Evolutionary conservation across 1,139 yeast species (phyloP).

Genomic region (Hyphopichia fennica): DNA sequence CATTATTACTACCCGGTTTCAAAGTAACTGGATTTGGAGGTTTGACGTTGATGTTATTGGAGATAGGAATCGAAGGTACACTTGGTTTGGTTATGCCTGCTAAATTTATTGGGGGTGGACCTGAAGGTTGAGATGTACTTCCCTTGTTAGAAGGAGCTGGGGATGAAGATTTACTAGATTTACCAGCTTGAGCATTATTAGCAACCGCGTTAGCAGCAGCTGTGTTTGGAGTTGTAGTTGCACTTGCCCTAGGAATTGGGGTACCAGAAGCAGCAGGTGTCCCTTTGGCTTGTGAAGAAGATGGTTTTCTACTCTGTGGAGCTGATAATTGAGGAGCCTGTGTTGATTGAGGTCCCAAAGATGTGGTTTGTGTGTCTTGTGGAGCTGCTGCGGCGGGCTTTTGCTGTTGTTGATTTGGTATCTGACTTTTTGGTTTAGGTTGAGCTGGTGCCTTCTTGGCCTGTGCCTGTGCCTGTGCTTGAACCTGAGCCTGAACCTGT

Average conservation of each 20-base stretch:
- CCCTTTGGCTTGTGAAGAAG: conserved; percentile 3
- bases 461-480: conserved; percentile 6
- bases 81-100: conserved; percentile 60
- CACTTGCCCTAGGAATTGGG: conserved; percentile 8
- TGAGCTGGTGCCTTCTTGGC: conserved; percentile 1
- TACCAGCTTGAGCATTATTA: conserved; percentile 1
- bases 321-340: background rate
- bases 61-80: conserved; percentile 73
- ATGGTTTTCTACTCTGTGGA: background rate
- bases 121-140: conserved; percentile 2
- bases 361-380: conserved; percentile 5
- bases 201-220: conserved; percentile 9
- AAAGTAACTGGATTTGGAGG: conserved; percentile 63
- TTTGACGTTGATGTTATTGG: conserved; percentile 64
- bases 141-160: conserved; percentile 4
- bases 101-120: conserved; percentile 21
- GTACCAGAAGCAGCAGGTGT: conserved; percentile 7
- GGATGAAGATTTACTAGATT: conserved; percentile 4
- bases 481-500: conserved; percentile 2
- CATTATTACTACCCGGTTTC: conserved; percentile 39
- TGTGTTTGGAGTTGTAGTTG: conserved; percentile 9
- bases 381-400: conserved; percentile 3
- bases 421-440: background rate
- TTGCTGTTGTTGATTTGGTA: background rate
- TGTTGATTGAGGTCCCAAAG: too few species aligned